A percentile compares a stretch with the other conserved stretches of the same genome.
These are phyloP conservation scores for Secale cereale DNA, from an alignment of 176 grass and related monocot genomes.

Conservation along the genomic window DNA sequence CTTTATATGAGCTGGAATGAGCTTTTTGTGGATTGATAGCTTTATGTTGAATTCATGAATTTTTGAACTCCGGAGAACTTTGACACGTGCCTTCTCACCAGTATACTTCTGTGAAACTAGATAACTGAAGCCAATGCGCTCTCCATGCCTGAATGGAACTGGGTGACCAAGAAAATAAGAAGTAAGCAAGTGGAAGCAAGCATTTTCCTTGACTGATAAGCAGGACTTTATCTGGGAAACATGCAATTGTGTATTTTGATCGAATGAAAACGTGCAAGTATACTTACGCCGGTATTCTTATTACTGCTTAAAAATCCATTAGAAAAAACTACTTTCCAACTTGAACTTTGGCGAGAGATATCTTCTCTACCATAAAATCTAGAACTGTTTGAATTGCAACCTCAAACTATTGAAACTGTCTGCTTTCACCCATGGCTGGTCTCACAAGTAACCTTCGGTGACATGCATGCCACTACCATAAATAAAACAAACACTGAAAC, in stretches of 20 bases:
- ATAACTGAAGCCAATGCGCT: slow-evolving; percentile 98
- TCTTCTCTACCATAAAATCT: too few species aligned
- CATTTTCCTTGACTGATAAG: neutral
- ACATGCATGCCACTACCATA: too few species aligned
- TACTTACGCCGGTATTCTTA: neutral
- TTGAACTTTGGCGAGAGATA: too few species aligned
- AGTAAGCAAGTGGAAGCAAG: slow-evolving; percentile 29
- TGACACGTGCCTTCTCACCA: slow-evolving; percentile 82
- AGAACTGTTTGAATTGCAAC: too few species aligned
- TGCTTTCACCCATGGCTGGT: too few species aligned
- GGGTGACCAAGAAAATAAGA: slow-evolving; percentile 23
- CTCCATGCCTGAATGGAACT: slow-evolving; percentile 99
- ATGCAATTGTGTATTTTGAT: slow-evolving; percentile 13
- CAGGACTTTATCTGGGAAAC: neutral
- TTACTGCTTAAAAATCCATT: neutral
- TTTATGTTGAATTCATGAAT: slow-evolving; percentile 84
- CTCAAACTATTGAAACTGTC: too few species aligned
- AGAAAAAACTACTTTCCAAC: too few species aligned
- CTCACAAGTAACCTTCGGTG: too few species aligned
- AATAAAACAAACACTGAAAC: too few species aligned
- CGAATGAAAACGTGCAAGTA: neutral
- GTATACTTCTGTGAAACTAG: slow-evolving; percentile 98
- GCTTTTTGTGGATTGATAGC: slow-evolving; percentile 85
- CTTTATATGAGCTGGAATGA: slow-evolving; percentile 88
- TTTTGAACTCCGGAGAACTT: slow-evolving; percentile 72